Base-by-base conservation (phyloP, 495 filamentous ascomycete genomes). In the Annulohypoxylon maeteangense region DNA sequence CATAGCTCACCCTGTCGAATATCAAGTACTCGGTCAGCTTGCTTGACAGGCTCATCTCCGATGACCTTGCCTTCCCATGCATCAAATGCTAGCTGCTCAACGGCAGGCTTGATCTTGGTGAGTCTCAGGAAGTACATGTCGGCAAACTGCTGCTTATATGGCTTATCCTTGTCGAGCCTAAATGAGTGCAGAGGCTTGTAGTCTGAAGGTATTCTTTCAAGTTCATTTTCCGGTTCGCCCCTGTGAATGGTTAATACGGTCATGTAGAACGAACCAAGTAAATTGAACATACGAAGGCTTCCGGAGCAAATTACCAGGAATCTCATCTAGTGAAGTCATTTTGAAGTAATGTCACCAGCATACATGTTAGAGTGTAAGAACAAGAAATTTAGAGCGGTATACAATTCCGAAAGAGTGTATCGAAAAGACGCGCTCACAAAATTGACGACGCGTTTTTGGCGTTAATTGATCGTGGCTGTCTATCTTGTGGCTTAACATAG, bases 51-150 rank as follows among this genome's bases (percentile, higher is more conserved):
- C 77, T 98, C 94, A 36, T 89, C 91, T 5, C 87, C 92, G 74
- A 98, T 90, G 81, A 93, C 84, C 51, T 90, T 89, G 60, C 86
- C 90, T 22, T 89, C 85, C 94, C 95, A 98, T 16, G 90, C 89
- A 25, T 90, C 88, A 20, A 76, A 76, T 1, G 94, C 95, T 55
- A 91, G 82, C 63, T 87, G 78, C 78, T 95, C 93, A 0, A 96
- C 91, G 0, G 87, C 86, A 7, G 94, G 92, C 79, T 96, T 97
- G 76, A 99, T 87, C 78, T 90, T 91, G 7, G 92, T 88, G 11
- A 98, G 87, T 36, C 96, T 92, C 71, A 97, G 80, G 78, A 97
- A 98, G 83, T 99, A 99, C 87, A 98, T 93, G 74, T 98, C 94
- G 65, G 89, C 92, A 88, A 91, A 99, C 84, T 99, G 96, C 77